Evolutionary conservation across 2,329 filamentous ascomycete genomes (phyloP), one percentile per base, ranked within the genome.

Genomic region (Ophiocordyceps sinensis): DNA sequence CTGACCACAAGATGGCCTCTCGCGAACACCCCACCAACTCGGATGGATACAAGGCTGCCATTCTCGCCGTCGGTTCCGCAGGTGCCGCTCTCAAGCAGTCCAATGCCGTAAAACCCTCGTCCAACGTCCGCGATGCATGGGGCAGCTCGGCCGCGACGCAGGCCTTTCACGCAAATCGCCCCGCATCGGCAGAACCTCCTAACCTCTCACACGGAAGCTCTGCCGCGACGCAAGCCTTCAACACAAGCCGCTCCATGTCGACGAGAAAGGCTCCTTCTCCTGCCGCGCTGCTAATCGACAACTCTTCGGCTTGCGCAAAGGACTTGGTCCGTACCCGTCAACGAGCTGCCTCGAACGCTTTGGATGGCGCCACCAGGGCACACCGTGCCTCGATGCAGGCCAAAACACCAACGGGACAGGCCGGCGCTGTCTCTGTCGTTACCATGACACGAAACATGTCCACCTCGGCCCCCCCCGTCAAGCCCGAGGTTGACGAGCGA

Each of bases 371-470:
- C 2, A 78, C 76, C 2, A 64, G 73, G 35, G 84, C 82, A 4
- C 77, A 82, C 46, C 68, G 70, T 13, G 67, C 70, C 35, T 66
- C 66, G 11, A 54, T 60, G 29, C 56, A 60, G 48, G 56, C 68
- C 9, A 65, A 65, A 38, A 59, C 68, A 1, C 59, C 68, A 5
- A 64, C 67, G 1, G 68, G 73, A 44, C 76, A 80, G 43, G 74
- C 71, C 3, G 83, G 83, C 11, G 75, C 87, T 40, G 63, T 79
- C 34, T 76, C 82, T 1, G 71, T 70, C 43, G 79, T 78, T 31
- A 84, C 75, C 42, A 75, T 86, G 61, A 69, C 74, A 30, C 70
- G 79, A 45, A 77, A 79, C 45, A 83, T 94, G 76, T 94, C 82
- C 55, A 86, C 82, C 0, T 79, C 83, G 1, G 65, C 76, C 29